phyloP scores from a whole-genome alignment of 495 filamentous ascomycete species.

The Endocarpon pusillum region DNA sequence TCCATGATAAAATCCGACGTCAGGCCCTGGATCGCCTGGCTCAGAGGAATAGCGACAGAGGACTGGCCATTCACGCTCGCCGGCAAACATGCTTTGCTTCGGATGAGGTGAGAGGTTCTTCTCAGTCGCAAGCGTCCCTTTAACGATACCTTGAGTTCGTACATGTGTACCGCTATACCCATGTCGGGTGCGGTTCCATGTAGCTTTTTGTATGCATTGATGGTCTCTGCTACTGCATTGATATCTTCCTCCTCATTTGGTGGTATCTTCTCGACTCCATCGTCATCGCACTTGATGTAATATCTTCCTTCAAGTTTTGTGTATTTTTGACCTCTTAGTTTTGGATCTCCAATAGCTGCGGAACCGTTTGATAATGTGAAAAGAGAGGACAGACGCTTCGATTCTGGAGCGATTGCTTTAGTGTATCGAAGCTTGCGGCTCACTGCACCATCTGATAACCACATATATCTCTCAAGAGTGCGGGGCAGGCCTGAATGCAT shows the following conservation, averaged over 20 bases:
- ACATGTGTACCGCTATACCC: conserved; percentile 25
- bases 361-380: no score
- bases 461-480: no score
- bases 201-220: conserved; percentile 29
- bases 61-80: conserved; percentile 20
- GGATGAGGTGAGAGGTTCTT: conserved; percentile 23
- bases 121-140: conserved; percentile 25
- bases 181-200: conserved; percentile 28
- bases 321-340: no score
- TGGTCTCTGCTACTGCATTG: conserved; percentile 25
- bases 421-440: no score
- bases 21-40: conserved; percentile 24
- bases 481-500: no score
- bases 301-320: conserved; percentile 13
- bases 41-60: conserved; percentile 25
- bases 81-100: conserved; percentile 26
- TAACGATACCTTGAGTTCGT: conserved; percentile 28
- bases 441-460: no score
- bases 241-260: conserved; percentile 27
- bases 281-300: conserved; percentile 24
- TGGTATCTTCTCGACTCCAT: conserved; percentile 25
- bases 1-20: conserved; percentile 9
- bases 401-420: no score
- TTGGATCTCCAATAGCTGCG: no score
- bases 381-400: no score